Percentiles rank a stretch among this genome's conserved stretches.
Evolutionary conservation across 192 early-diverging fungal genomes (phyloP).

Genomic region (Thoreauomyces humboldtii): DNA sequence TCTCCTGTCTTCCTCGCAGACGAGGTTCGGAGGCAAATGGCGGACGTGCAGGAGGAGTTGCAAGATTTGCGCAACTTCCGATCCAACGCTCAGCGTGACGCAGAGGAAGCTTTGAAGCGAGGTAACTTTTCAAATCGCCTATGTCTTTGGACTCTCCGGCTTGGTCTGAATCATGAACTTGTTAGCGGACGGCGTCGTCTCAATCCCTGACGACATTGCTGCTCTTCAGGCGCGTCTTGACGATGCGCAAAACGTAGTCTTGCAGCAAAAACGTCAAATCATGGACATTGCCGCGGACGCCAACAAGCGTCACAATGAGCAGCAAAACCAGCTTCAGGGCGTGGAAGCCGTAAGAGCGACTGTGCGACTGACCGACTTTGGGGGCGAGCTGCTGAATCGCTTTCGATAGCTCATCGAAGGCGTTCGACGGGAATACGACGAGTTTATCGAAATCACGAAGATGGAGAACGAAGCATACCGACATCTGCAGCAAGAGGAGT

Average conservation of each 20-base stretch:
- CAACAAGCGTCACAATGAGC: constrained; percentile 52
- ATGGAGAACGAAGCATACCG: constrained; percentile 56
- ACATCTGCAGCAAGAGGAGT: constrained; percentile 44
- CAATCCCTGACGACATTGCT: constrained; percentile 31
- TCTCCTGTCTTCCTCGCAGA: too few species aligned
- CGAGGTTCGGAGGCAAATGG: constrained; percentile 24
- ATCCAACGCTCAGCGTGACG: constrained; percentile 28
- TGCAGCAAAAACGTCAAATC: constrained; percentile 37
- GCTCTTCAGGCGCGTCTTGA: constrained; percentile 31
- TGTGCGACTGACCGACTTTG: too few species aligned
- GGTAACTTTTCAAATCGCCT: too few species aligned
- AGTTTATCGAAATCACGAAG: constrained; percentile 57
- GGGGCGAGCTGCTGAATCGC: too few species aligned
- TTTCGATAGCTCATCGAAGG: constrained; percentile 47
- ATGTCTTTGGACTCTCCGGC: too few species aligned
- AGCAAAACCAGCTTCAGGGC: constrained; percentile 61
- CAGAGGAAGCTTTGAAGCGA: constrained; percentile 18
- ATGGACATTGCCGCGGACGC: constrained; percentile 52
- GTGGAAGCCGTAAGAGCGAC: constrained; percentile 53
- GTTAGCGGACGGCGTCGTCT: constrained; percentile 1
- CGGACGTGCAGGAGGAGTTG: constrained; percentile 30
- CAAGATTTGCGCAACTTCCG: constrained; percentile 30
- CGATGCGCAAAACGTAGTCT: constrained; percentile 27
- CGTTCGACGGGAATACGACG: constrained; percentile 58
- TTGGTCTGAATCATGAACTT: too few species aligned